Percentiles rank a stretch among this genome's conserved stretches.
Conservation (phyloP, 2,329 filamentous ascomycete genomes). For the Zasmidium citrigriseum region DNA sequence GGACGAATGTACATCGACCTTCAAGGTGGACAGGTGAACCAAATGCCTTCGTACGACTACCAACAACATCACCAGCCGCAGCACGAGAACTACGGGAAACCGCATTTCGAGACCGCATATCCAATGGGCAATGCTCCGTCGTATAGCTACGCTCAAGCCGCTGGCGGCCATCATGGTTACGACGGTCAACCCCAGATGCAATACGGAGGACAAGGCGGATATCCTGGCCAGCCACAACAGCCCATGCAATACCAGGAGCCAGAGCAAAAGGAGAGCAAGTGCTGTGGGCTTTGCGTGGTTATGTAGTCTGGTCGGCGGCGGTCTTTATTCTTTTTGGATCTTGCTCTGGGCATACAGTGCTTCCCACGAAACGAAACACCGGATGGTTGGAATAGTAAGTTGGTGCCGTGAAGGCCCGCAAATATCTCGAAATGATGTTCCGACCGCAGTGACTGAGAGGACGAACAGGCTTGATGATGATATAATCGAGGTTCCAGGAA, state of each 20-base stretch:
- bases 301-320: constrained; percentile 29
- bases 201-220: constrained; percentile 39
- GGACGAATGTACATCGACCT: constrained; percentile 88
- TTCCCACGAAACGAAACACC: not conserved
- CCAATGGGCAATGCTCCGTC: constrained; percentile 34
- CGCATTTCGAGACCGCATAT: constrained; percentile 42
- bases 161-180: constrained; percentile 34
- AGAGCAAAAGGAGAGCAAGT: constrained; percentile 30
- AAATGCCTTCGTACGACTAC: constrained; percentile 41
- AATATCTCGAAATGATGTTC: too few relatives aligned
- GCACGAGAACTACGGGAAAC: constrained; percentile 41
- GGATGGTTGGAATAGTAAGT: not conserved
- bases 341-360: not conserved
- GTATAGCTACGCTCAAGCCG: constrained; percentile 41
- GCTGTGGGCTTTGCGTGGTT: constrained; percentile 37
- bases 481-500: too few relatives aligned
- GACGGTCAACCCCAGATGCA: constrained; percentile 45
- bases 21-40: constrained; percentile 61
- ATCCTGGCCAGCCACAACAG: constrained; percentile 47
- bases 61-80: constrained; percentile 43
- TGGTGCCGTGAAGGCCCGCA: too few relatives aligned
- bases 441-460: too few relatives aligned
- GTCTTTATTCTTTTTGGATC: not conserved
- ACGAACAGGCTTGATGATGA: too few relatives aligned
- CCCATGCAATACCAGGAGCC: constrained; percentile 35